Evolutionary conservation across 2,329 filamentous ascomycete species (phyloP).

Genomic region (Paecilomyces dactylethromorphus): DNA sequence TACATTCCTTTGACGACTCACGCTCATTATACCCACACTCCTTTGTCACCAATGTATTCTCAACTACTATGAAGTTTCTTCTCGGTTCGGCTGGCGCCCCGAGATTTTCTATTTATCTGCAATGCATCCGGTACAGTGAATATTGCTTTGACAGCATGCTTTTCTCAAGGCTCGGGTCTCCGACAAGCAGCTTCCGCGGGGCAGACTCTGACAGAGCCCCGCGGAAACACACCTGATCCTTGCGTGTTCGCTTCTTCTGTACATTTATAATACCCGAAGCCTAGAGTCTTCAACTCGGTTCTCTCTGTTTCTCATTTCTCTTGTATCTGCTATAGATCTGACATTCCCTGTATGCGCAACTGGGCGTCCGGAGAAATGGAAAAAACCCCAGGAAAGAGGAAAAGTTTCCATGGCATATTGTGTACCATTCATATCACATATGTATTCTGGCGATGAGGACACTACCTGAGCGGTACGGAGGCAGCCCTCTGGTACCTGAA

Average conservation of each 20-base stretch:
- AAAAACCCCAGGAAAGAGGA: neutral
- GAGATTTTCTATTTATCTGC: neutral
- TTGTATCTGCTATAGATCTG: conserved; percentile 1
- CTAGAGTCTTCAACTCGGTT: neutral
- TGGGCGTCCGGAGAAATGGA: neutral
- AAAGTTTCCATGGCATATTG: neutral
- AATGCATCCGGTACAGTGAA: neutral
- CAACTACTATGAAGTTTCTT: neutral
- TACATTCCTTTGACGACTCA: conserved; percentile 2
- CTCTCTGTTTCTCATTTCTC: neutral
- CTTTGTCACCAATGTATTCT: neutral
- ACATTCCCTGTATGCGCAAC: neutral
- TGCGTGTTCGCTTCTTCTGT: neutral
- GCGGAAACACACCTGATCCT: neutral
- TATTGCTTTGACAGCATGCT: neutral
- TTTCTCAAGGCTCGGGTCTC: neutral
- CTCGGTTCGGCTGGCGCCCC: neutral
- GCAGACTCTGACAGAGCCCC: neutral
- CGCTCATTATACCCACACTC: conserved; percentile 3
- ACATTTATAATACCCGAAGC: conserved; percentile 2
- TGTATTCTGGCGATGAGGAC: neutral
- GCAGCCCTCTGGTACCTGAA: neutral
- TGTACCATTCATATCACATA: neutral
- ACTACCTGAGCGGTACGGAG: neutral
- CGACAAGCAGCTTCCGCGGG: neutral